Percentiles rank a stretch among this genome's conserved stretches.
These are phyloP conservation scores for Aspergillus sparsus DNA, from an alignment of 495 filamentous ascomycete species.

Conservation along the genomic window DNA sequence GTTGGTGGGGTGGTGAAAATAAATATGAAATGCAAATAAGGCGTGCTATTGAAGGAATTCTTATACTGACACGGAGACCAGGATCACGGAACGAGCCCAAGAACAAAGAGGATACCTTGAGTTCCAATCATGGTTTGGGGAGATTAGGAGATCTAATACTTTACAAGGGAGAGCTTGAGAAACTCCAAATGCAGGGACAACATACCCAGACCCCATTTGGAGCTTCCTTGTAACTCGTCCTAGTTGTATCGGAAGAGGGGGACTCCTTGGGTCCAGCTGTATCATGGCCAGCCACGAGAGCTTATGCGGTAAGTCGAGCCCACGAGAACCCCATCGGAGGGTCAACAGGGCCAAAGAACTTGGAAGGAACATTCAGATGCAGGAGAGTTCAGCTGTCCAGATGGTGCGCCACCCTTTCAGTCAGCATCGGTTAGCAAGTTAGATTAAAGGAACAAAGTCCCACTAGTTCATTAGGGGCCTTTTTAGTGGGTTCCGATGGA, in stretches of 20 bases:
- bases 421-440: constrained; percentile 15
- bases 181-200: constrained; percentile 27
- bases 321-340: constrained; percentile 26
- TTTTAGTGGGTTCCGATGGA: constrained; percentile 16
- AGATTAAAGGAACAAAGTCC: constrained; percentile 19
- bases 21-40: background rate
- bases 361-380: constrained; percentile 22
- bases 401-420: constrained; percentile 33
- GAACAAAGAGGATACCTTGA: background rate
- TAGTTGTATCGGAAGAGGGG: constrained; percentile 14
- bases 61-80: background rate
- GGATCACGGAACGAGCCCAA: background rate
- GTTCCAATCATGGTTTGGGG: background rate
- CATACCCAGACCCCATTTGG: constrained; percentile 15
- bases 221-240: constrained; percentile 19
- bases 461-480: constrained; percentile 27
- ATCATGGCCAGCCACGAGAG: constrained; percentile 32
- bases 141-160: constrained; percentile 16
- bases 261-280: constrained; percentile 29
- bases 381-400: constrained; percentile 38
- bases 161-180: constrained; percentile 6
- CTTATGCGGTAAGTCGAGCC: constrained; percentile 21
- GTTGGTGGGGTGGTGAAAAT: background rate
- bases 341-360: constrained; percentile 19
- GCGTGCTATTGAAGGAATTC: background rate